Evolutionary conservation across 306 rosid species (phyloP), one percentile per base, ranked within the genome.

Genomic region (Abrus precatorius): DNA sequence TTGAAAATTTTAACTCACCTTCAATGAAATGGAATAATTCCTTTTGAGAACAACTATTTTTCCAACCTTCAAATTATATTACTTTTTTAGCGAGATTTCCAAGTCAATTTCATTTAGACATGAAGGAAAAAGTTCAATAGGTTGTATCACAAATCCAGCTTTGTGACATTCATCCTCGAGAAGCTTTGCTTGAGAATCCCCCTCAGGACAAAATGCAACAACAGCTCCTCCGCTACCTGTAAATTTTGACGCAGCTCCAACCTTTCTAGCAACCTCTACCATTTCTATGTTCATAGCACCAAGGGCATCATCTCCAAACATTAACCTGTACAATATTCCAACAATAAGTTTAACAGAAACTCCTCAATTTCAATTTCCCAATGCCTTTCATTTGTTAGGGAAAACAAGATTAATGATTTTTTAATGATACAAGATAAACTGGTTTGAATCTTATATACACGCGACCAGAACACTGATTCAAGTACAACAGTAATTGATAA

Each of bases 171-270:
- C 92, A 32, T 88, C 90, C 86, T 93, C 91, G 40, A 95, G 84
- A 55, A 75, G 96, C 87, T 88, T 82, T 84, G 83, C 94, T 85
- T 93, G 99, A 55, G 87, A 82, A 63, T 85, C 55, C 49, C 99
- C 99, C 10, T 87, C 77, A 0, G 98, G 98, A 74, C 98, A 95
- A 73, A 84, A 93, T 43, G 89, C 97, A 28, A 91, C 92, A 4
- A 95, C 89, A 57, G 98, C 99, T 83, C 99, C 99, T 52, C 98
- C 99, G 5, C 99, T 95, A 14, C 99, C 99, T 1, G 99, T 95
- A 85, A 95, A 95, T 78, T 93, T 95, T 5, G 99, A 91, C 2
- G 98, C 96, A 27, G 99, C 99, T 27, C 98, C 99, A 56, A 92
- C 90, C 65, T 88, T 83, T 59, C 97, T 86, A 5, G 98, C 99